Base-by-base conservation (phyloP, 2,329 filamentous ascomycete species). In the Alternaria gaisen region DNA sequence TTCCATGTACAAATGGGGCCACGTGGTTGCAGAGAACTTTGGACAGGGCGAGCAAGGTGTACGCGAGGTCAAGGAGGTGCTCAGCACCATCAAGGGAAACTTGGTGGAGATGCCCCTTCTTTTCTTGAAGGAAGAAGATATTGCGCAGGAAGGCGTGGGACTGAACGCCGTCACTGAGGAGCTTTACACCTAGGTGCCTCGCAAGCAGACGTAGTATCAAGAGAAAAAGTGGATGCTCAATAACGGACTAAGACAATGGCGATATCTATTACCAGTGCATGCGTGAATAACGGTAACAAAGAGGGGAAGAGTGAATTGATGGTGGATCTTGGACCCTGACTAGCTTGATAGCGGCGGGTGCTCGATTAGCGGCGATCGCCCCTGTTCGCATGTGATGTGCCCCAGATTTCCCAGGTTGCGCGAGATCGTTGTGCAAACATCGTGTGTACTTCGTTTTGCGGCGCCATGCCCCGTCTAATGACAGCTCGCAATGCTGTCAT, bases 91-190 rank as follows among this genome's bases (percentile, higher is more conserved):
- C 8, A 88, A 90, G 44, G 82, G 82, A n/a, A 83, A 77, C 18
- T 65, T 84, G 50, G 82, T 97, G 8, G 92, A 97, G 83, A 97
- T 97, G 94, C 93, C 93, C 28, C 82, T 97, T 69, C 83, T 92
- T 67, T 97, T 97, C 82, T 82, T 97, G 77, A 90, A 90, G 71
- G 91, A 93, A 34, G 87, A 92, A 71, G 93, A 97, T 77, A 89
- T 97, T 77, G 94, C 94, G 4, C 90, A 93, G 83, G 87, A 93
- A 69, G 93, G 93, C 0, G 71, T 97, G 71, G 84, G 86, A 22
- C 65, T 84, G 65, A 84, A 84, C 69, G 78, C 80, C 22, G 76
- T 83, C 58, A 83, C 82, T 1, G 82, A 83, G 73, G 80, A 81
- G 59, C 70, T 84, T 18, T 84, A 84, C 71, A 83, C 82, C 24